Base-by-base conservation (phyloP, 2,329 filamentous ascomycete genomes). In the Emericellopsis atlantica region DNA sequence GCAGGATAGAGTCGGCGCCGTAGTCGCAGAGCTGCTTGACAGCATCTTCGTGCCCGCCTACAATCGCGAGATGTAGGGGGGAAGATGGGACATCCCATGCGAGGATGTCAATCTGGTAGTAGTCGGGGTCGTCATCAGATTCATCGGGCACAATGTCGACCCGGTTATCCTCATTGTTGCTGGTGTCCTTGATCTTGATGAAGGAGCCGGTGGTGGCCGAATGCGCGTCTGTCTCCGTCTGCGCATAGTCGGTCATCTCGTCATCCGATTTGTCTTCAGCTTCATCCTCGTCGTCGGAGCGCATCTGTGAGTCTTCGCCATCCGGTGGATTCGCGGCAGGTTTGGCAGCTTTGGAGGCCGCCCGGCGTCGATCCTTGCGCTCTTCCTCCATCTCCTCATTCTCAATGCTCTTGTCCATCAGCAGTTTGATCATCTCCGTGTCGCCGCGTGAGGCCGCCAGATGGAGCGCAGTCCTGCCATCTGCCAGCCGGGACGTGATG, bases 391-490 rank as follows among this genome's bases (percentile, higher is more conserved):
- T 69, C 43, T 79, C 78, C 54, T 88, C 80, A 45, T 92, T 92
- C 24, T 72, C 69, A 43, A 76, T 72, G 51, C 85, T 92, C 61
- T 79, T 86, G 29, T 77, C 68, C 54, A 94, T 72, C 11, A 94
- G 63, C 7, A 79, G 74, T 45, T 72, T 79, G 47, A 92, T 70
- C 46, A 92, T 89, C 15, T 80, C 75, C 2, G 64, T 54, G 46
- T 77, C 64, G 1, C 87, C 87, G 18, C 81, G 72, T 36, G 77
- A 72, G 15, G 84, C 83, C 15, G 86, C 86, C 24, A 93, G 65
- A 57, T 94, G 87, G n/a, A 94, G 67, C 8, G 86, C 82, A 3
- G 85, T 93, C 48, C 76, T 74, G 4, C 87, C 87, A 56, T 92
- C 87, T 0, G 82, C 83, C 32, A 93, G 57, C 39, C 87, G 76